Evolutionary conservation across 805 yeast genomes (phyloP), one percentile per base, ranked within the genome.

Genomic region (Brettanomyces custersianus): DNA sequence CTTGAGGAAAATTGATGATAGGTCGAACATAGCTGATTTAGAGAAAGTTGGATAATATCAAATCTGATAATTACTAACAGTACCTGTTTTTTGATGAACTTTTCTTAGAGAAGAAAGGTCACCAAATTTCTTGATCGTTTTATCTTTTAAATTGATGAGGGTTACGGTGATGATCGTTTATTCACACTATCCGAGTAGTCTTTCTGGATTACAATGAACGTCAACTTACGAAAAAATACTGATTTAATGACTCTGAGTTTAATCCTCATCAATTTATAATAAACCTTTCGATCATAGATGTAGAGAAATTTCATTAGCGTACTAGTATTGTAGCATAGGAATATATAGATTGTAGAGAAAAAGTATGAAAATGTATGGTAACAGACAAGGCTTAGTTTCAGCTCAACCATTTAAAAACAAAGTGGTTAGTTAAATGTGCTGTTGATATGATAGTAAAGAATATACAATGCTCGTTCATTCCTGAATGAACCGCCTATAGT

Each of bases 171-270:
- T 34, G 34, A 33, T 31, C 31, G 51, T 52, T 48, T 70, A 72
- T 72, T 72, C 78, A 72, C 74, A 70, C 74, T 69, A 72, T 69
- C 67, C 57, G 70, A 68, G 67, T 54, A 49, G 34, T 17, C 22
- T 22, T n/a, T 31, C 43, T 41, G 34, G 40, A 36, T 38, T 43
- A 51, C 59, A 37, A 49, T 61, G 68, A 62, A 56, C 58, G 44
- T 45, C 42, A 41, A 41, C 18, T 20, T 23, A 53, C 7, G 51
- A 47, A 49, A 58, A 61, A 60, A 65, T 55, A 69, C 74, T 69
- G 74, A 68, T 69, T 68, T 69, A 66, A 66, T 66, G 72, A 66
- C 57, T 65, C 72, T 66, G 72, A 66, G n/a, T n/a, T n/a, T n/a
- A n/a, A n/a, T n/a, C n/a, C n/a, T n/a, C n/a, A n/a, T n/a, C n/a